These are phyloP conservation scores for Simmondsia chinensis DNA, from an alignment of 148 eudicot genomes.

Conservation along the genomic window DNA sequence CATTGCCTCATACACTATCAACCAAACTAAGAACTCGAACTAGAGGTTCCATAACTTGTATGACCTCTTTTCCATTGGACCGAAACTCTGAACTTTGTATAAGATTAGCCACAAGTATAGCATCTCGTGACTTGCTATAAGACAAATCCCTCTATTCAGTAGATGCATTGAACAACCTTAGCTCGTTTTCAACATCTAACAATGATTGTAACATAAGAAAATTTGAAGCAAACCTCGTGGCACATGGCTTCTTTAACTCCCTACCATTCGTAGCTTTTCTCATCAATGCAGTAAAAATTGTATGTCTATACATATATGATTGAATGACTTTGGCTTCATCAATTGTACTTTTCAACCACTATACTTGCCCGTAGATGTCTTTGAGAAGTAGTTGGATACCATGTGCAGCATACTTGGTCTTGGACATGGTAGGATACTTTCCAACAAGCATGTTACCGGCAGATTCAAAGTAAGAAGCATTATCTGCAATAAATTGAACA, in stretches of 20 bases:
- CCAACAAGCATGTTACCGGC: no score
- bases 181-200: neutral
- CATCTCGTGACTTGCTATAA: neutral
- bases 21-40: neutral
- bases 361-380: no score
- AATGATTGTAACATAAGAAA: neutral
- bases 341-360: no score
- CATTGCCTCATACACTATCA: neutral
- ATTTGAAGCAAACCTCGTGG: neutral
- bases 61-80: neutral
- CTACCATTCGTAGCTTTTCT: neutral
- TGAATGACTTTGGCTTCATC: neutral
- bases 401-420: no score
- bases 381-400: no score
- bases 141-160: neutral
- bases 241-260: neutral
- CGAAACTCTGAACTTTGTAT: neutral
- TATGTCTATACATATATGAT: neutral
- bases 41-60: neutral
- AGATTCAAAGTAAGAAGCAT: no score
- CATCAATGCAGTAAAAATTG: neutral
- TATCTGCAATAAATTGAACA: no score
- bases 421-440: no score
- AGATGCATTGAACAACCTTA: neutral
- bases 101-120: no score